Conservation (phyloP, 768 basidiomycete species). For the Tricholoma hemisulphureum region DNA sequence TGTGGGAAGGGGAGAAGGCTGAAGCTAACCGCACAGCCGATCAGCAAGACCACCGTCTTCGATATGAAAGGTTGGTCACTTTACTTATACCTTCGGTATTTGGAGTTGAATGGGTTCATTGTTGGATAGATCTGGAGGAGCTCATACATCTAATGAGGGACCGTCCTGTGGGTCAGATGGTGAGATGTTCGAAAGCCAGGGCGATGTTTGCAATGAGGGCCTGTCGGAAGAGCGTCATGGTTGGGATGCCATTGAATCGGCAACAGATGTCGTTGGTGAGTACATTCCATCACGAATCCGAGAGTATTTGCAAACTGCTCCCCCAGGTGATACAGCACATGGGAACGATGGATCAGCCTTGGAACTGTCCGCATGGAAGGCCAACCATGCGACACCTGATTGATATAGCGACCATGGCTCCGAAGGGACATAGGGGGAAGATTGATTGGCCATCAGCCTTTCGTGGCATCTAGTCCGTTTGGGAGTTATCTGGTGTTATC, state of each 20-base stretch:
- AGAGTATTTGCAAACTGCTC: too few relatives aligned
- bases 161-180: conserved; percentile 74
- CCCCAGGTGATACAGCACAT: conserved; percentile 72
- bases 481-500: too few relatives aligned
- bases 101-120: conserved; percentile 5
- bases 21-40: conserved; percentile 76
- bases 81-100: not conserved
- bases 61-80: conserved; percentile 72
- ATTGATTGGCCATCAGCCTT: conserved; percentile 36
- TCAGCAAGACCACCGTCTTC: conserved; percentile 90
- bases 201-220: conserved; percentile 97
- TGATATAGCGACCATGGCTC: conserved; percentile 40
- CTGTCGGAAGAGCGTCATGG: conserved; percentile 95
- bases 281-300: conserved; percentile 10
- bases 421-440: conserved; percentile 6
- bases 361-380: conserved; percentile 86
- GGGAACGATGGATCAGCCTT: conserved; percentile 82
- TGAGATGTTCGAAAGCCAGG: conserved; percentile 89
- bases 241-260: conserved; percentile 78
- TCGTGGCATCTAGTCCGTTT: not conserved
- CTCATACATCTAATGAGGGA: conserved; percentile 84
- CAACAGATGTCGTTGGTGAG: conserved; percentile 76
- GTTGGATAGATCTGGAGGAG: conserved; percentile 79
- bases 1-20: conserved; percentile 44
- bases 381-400: conserved; percentile 79